Evolutionary conservation across 495 filamentous ascomycete species (phyloP).

Genomic region (Neurospora cerealis): DNA sequence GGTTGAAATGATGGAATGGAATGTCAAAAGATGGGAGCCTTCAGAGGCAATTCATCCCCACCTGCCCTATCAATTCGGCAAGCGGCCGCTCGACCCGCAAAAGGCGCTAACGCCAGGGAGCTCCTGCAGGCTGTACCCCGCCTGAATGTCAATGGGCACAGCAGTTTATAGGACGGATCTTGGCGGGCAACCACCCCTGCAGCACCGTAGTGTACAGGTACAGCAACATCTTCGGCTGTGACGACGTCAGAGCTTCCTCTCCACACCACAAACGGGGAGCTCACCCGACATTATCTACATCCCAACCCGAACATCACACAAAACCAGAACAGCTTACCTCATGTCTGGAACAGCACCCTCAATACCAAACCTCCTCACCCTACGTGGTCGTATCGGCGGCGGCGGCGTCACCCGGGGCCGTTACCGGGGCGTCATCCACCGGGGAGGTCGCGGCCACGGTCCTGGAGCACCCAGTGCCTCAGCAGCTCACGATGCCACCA

Average conservation of each 20-base stretch:
- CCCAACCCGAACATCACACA: neutral
- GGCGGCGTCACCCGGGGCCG: slow-evolving; percentile 26
- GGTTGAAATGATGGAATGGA: neutral
- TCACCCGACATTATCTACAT: neutral
- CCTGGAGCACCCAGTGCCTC: slow-evolving; percentile 9
- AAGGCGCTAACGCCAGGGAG: neutral
- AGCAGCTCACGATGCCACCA: slow-evolving; percentile 38
- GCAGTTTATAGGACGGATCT: neutral
- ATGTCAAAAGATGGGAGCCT: neutral
- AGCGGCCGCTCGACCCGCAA: neutral
- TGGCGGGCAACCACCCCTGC: neutral
- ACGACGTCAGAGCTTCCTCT: neutral
- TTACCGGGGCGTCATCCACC: slow-evolving; percentile 31
- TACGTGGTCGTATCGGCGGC: slow-evolving; percentile 32
- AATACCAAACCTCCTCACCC: slow-evolving; percentile 67
- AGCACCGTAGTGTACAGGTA: neutral
- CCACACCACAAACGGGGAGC: neutral
- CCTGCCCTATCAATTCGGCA: neutral
- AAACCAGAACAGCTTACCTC: neutral
- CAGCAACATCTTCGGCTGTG: neutral
- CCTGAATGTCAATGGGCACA: neutral
- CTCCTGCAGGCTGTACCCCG: neutral
- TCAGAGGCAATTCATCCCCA: neutral
- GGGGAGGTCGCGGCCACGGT: slow-evolving; percentile 32
- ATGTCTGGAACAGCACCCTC: slow-evolving; percentile 54